Percentiles rank a stretch among this genome's conserved stretches.
phyloP scores from a whole-genome alignment of 1,139 yeast species.

The Casaregolazyma lundiana region DNA sequence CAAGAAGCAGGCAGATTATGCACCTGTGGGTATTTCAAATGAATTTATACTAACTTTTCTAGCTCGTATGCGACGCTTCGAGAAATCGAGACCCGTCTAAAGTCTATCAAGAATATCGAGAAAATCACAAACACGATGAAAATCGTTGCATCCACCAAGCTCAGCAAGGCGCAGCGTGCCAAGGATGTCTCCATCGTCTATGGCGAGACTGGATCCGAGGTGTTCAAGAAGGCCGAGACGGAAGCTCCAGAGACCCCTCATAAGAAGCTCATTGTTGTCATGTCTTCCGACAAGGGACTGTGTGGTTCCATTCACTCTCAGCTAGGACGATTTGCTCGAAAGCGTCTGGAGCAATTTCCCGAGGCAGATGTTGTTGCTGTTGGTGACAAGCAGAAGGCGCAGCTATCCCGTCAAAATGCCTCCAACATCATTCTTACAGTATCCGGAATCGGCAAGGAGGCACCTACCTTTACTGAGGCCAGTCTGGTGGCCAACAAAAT shows the following conservation, averaged over 20 bases:
- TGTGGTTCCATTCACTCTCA: slow-evolving; percentile 98
- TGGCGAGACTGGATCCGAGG: slow-evolving; percentile 74
- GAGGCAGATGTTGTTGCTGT: slow-evolving; percentile 77
- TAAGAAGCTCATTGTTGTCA: slow-evolving; percentile 71
- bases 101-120: slow-evolving; percentile 97
- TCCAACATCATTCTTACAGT: slow-evolving; percentile 68
- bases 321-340: slow-evolving; percentile 82
- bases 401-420: slow-evolving; percentile 77
- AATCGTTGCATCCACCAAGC: slow-evolving; percentile 97
- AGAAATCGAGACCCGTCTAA: slow-evolving; percentile 96
- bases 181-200: slow-evolving; percentile 86
- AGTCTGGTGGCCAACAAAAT: slow-evolving; percentile 86
- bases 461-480: slow-evolving; percentile 90
- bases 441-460: slow-evolving; percentile 92
- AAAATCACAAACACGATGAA: slow-evolving; percentile 99
- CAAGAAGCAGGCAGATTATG: too few species aligned
- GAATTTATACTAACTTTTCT: slow-evolving; percentile 4
- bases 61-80: slow-evolving; percentile 98
- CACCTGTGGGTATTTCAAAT: not conserved
- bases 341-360: slow-evolving; percentile 57
- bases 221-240: slow-evolving; percentile 79
- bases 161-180: slow-evolving; percentile 93
- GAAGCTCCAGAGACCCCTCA: slow-evolving; percentile 39
- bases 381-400: slow-evolving; percentile 92
- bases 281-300: slow-evolving; percentile 95